Evolutionary conservation across 1,284 basidiomycete genomes (phyloP), one percentile per base, ranked within the genome.

Genomic region (Agroathelia rolfsii): DNA sequence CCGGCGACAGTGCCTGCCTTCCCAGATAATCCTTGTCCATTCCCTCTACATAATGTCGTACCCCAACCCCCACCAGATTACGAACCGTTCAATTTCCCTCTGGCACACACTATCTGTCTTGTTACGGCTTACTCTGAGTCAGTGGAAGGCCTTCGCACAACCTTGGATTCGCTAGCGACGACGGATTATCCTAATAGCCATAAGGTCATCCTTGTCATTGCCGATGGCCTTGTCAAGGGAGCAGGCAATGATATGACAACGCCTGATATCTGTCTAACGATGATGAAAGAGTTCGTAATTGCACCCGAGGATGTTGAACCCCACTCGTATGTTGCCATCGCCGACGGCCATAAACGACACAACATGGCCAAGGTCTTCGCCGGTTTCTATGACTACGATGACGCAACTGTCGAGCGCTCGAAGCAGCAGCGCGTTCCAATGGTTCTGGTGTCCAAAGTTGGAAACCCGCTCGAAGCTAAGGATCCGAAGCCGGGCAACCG

Each of bases 311-410:
- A 97, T 39, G 90, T 97, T 30, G 89, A 96, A 53, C 67, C 92
- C 6, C 85, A 95, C 50, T 95, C 92, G 31, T 99, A 98, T 53
- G 90, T 97, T 28, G 92, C 95, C 39, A 97, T 98, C 48, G 95
- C 95, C 15, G 93, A 98, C 55, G 95, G 95, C 19, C 89, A 96
- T 67, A 98, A 97, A 65, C 75, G 89, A 14, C 94, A 97, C 69
- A 99, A 98, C 59, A 95, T 95, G 92, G 94, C 94, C 39, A 94
- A 94, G 64, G 92, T 98, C 27, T 97, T 85, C 49, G 92, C 94
- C 20, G 95, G 95, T 3, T 98, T 90, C 66, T 99, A 99, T 60
- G 75, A 81, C 41, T 98, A 98, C 58, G 92, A 97, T 56, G 75
- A 92, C 51, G 72, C 82, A 37, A 96, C 93, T 0, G 75, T 89